Conservation (phyloP, 148 eudicot species). For the Spergularia marina region DNA sequence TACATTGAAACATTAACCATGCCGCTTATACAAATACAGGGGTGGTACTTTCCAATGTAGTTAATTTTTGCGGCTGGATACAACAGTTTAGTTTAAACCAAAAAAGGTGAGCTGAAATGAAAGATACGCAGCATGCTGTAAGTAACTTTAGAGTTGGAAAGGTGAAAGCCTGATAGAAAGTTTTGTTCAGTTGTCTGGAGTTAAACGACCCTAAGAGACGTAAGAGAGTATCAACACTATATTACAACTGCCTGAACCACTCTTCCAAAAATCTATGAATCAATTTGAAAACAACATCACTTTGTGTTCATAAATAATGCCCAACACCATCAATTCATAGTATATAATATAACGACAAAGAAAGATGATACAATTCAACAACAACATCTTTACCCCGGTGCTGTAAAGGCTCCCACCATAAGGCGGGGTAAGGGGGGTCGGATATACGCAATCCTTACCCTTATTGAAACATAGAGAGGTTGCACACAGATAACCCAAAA, state of each 20-base stretch:
- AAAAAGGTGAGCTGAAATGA: slow-evolving; percentile 1
- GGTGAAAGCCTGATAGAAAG: slow-evolving; percentile 14
- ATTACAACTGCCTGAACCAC: slow-evolving; percentile 7
- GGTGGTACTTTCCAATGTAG: slow-evolving; percentile 5
- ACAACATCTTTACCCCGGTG: too few species aligned
- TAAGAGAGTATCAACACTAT: background rate
- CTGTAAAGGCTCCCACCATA: too few species aligned
- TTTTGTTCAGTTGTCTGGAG: slow-evolving; percentile 14
- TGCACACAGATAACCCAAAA: too few species aligned
- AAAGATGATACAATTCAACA: background rate
- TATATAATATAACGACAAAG: background rate
- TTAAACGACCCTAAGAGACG: background rate
- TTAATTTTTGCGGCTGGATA: slow-evolving; percentile 25
- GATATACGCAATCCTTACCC: too few species aligned
- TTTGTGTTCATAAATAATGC: background rate
- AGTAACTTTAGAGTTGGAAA: slow-evolving; percentile 18
- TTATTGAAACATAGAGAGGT: too few species aligned
- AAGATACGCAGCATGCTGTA: slow-evolving; percentile 9
- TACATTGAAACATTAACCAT: background rate
- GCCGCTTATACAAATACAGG: background rate
- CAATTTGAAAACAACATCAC: background rate
- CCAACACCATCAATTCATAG: background rate
- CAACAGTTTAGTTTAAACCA: slow-evolving; percentile 11
- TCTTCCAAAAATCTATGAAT: background rate
- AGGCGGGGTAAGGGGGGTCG: too few species aligned